phyloP scores from a whole-genome alignment of 2,329 filamentous ascomycete genomes.

The Exserohilum rostratum region DNA sequence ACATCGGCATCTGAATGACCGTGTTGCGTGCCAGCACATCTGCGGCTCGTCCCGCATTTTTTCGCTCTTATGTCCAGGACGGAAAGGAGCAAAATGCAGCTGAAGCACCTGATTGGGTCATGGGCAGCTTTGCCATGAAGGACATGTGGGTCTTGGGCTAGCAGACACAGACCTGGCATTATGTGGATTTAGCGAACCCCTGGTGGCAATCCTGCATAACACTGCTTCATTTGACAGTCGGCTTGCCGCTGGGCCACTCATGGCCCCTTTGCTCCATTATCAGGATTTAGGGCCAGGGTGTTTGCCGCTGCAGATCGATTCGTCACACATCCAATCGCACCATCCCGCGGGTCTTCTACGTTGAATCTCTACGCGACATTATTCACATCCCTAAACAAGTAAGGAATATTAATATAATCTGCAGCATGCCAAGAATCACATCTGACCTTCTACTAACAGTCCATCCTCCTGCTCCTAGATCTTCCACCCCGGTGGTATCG shows the following conservation, averaged over 20 bases:
- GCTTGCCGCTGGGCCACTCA: constrained; percentile 18
- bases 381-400: constrained; percentile 42
- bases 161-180: constrained; percentile 2
- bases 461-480: constrained; percentile 24
- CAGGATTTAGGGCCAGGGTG: constrained; percentile 21
- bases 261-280: constrained; percentile 12
- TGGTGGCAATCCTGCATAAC: constrained; percentile 12
- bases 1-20: neutral
- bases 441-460: constrained; percentile 23
- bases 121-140: constrained; percentile 8
- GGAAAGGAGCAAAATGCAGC: constrained; percentile 3
- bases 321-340: constrained; percentile 23
- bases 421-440: constrained; percentile 37
- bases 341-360: constrained; percentile 16
- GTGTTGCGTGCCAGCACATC: constrained; percentile 4
- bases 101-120: neutral
- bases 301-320: constrained; percentile 25
- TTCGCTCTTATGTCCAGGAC: constrained; percentile 18
- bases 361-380: constrained; percentile 22
- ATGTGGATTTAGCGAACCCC: constrained; percentile 4
- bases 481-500: constrained; percentile 25
- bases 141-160: constrained; percentile 9
- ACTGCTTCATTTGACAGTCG: constrained; percentile 19
- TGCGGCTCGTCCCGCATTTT: constrained; percentile 32
- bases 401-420: constrained; percentile 39